Evolutionary conservation across 1,284 basidiomycete genomes (phyloP).

Genomic region (Laetiporus sulphureus): DNA sequence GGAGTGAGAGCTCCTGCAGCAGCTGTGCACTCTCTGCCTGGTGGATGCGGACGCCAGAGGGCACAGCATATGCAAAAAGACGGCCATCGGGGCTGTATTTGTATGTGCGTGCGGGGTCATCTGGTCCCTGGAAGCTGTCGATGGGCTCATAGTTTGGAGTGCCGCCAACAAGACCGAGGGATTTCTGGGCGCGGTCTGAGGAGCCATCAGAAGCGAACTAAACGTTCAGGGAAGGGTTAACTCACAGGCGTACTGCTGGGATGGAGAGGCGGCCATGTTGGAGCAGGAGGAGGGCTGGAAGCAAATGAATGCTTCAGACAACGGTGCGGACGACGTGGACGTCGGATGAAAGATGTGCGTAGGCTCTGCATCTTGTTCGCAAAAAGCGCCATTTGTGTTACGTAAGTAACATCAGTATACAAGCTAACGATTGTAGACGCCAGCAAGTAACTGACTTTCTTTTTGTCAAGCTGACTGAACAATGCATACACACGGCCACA

Average conservation of each 20-base stretch:
- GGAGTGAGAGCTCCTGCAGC: conserved; percentile 61
- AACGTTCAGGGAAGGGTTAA: conserved; percentile 15
- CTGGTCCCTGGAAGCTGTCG: conserved; percentile 60
- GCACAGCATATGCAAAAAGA: conserved; percentile 80
- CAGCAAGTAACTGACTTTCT: no score
- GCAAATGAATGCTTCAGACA: conserved; percentile 79
- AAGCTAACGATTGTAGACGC: no score
- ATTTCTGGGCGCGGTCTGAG: conserved; percentile 90
- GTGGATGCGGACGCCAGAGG: conserved; percentile 71
- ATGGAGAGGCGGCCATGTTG: conserved; percentile 56
- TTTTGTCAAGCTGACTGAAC: no score
- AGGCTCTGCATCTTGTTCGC: no score
- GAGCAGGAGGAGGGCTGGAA: conserved; percentile 36
- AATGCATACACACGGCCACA: no score
- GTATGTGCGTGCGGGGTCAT: conserved; percentile 67
- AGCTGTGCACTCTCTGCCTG: conserved; percentile 70
- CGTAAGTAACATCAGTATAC: no score
- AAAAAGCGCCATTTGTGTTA: no score
- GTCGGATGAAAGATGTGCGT: no score
- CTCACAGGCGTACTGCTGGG: conserved; percentile 80
- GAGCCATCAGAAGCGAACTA: conserved; percentile 11
- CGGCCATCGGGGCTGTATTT: conserved; percentile 87
- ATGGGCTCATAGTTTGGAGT: conserved; percentile 71
- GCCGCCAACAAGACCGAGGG: conserved; percentile 79
- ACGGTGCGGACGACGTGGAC: no score